Percentiles rank a stretch among this genome's conserved stretches.
phyloP scores from a whole-genome alignment of 306 rosid species.

The Glycine tomentella region DNA sequence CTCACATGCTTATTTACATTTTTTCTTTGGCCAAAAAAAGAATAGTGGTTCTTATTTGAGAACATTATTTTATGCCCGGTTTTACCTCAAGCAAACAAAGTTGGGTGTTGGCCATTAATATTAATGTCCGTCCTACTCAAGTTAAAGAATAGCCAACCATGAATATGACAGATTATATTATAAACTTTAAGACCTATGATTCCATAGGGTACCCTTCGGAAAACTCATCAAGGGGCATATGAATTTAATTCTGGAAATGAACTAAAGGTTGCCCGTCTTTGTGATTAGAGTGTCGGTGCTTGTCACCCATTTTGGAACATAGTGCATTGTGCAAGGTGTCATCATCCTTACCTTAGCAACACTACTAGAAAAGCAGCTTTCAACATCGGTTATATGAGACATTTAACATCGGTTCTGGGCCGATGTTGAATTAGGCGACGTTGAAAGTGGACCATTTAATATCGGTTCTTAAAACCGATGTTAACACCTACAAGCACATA shows the following conservation, averaged over 20 bases:
- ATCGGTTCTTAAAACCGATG: too few relatives aligned
- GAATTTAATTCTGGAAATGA: background rate
- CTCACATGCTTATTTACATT: too few relatives aligned
- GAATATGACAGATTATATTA: background rate
- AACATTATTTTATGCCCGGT: background rate
- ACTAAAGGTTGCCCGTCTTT: background rate
- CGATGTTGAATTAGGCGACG: too few relatives aligned
- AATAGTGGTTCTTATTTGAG: background rate
- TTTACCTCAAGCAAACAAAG: background rate
- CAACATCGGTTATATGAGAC: too few relatives aligned
- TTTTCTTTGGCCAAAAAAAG: background rate
- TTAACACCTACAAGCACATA: too few relatives aligned
- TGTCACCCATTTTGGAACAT: background rate
- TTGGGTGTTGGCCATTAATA: background rate
- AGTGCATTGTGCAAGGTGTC: background rate
- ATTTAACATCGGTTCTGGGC: too few relatives aligned
- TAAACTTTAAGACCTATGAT: background rate
- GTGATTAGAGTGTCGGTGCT: conserved; percentile 1
- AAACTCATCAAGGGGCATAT: background rate
- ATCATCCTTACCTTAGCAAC: background rate
- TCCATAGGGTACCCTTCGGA: background rate
- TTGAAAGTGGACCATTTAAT: too few relatives aligned
- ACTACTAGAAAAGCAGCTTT: too few relatives aligned
- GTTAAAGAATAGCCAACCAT: background rate
- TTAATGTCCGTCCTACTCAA: background rate